Evolutionary conservation across 352 stramenopile species (phyloP), one percentile per base, ranked within the genome.

Genomic region (Detonula confervacea): DNA sequence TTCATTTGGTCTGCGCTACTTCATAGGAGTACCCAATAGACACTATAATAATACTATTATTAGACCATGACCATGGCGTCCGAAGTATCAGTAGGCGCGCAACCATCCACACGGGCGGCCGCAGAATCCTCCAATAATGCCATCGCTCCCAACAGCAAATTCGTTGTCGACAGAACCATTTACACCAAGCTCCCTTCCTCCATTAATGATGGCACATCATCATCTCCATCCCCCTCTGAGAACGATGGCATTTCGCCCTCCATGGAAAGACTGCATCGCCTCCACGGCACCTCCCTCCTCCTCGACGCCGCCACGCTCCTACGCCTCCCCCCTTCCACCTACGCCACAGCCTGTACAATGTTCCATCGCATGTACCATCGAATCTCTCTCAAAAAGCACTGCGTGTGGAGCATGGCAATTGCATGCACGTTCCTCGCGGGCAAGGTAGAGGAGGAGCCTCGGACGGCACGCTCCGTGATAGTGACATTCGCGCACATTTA

Each of bases 321-420:
- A 2, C 24, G 46, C 11, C 56, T 91, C 2, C 16, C 64, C 14
- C 51, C 83, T 18, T 91, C 86, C 1, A 82, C 74, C 0, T 91
- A 82, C 66, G 83, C 83, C 18, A 91, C 88, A 46, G 74, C 79
- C 0, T 87, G 72, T 70, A 80, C 81, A 1, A 86, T 93, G 8
- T 91, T 93, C 63, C 88, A 93, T 70, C 75, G 86, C 9, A 86
- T 87, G 25, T 93, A 82, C 74, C 86, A 92, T 65, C 57, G 65
- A 35, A 22, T 60, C 25, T 91, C 86, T 3, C 59, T 93, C 1
- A 51, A 37, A 0, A 39, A 84, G 47, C 62, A 77, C 20, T 67
- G 87, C 60, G 86, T 91, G 7, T 93, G 88, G 88, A 89, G 80
- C 63, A 73, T 84, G 0, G 78, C 88, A 7, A 68, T 91, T 68